These are phyloP conservation scores for Ustilago nuda DNA, from an alignment of 1,284 basidiomycete genomes.

Conservation along the genomic window DNA sequence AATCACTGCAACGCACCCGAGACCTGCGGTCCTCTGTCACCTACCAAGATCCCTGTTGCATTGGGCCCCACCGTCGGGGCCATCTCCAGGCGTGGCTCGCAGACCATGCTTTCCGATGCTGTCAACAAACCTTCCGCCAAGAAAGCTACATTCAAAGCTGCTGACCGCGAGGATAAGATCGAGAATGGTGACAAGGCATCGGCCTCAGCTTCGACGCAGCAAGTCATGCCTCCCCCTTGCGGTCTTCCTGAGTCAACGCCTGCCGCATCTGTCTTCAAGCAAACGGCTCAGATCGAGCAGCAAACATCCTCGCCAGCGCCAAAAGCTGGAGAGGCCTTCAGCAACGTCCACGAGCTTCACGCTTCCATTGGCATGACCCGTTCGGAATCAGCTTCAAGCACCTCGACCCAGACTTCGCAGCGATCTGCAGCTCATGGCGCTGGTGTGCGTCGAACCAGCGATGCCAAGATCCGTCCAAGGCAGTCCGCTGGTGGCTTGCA, in stretches of 20 bases:
- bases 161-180: conserved; percentile 5
- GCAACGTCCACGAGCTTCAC: not conserved
- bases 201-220: conserved; percentile 12
- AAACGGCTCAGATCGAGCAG: conserved; percentile 21
- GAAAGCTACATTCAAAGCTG: not conserved
- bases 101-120: conserved; percentile 33
- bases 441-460: conserved; percentile 24
- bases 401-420: conserved; percentile 42
- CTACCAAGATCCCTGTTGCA: conserved; percentile 45
- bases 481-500: conserved; percentile 18
- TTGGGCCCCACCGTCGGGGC: conserved; percentile 42
- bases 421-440: conserved; percentile 28
- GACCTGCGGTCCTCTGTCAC: conserved; percentile 43
- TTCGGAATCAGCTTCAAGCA: conserved; percentile 42
- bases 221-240: conserved; percentile 47
- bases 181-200: not conserved
- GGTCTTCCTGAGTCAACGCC: conserved; percentile 34
- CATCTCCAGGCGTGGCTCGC: conserved; percentile 43
- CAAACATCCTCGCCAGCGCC: conserved; percentile 3
- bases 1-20: conserved; percentile 42
- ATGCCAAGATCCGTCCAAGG: conserved; percentile 28
- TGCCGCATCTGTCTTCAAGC: conserved; percentile 39
- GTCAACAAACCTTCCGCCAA: conserved; percentile 3
- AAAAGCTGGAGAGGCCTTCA: not conserved
- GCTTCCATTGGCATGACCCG: conserved; percentile 36